These are phyloP conservation scores for Xylona heveae DNA, from an alignment of 495 filamentous ascomycete species.

Conservation along the genomic window DNA sequence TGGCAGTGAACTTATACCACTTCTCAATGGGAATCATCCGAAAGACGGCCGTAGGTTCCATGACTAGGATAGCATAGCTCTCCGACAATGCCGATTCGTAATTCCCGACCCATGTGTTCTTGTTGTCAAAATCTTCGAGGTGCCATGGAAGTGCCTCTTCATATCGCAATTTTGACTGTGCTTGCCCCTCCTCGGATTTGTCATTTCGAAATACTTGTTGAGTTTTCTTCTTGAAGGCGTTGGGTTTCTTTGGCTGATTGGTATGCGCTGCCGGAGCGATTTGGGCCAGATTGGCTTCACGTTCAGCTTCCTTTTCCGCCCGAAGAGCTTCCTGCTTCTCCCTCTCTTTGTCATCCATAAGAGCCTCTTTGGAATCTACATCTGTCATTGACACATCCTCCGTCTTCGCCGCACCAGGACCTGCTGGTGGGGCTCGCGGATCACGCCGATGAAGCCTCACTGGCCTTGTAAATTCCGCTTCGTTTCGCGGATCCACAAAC, in stretches of 20 bases:
- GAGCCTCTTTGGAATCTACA: conserved; percentile 23
- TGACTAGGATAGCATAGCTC: conserved; percentile 49
- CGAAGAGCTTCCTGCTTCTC: conserved; percentile 49
- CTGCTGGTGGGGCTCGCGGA: conserved; percentile 42
- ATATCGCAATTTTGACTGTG: conserved; percentile 60
- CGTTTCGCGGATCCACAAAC: conserved; percentile 47
- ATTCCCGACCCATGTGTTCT: conserved; percentile 77
- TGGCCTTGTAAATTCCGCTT: conserved; percentile 66
- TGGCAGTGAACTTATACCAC: conserved; percentile 80
- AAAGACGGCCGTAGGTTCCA: conserved; percentile 38
- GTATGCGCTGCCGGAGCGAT: conserved; percentile 50
- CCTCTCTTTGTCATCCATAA: conserved; percentile 39
- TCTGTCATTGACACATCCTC: conserved; percentile 23
- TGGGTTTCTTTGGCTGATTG: conserved; percentile 35
- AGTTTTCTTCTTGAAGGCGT: conserved; percentile 60
- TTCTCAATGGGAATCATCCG: conserved; percentile 82
- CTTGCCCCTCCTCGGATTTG: conserved; percentile 54
- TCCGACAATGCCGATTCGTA: conserved; percentile 74
- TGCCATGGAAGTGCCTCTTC: conserved; percentile 95
- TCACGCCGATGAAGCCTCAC: conserved; percentile 77
- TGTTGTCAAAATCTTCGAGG: conserved; percentile 85
- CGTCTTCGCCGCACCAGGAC: conserved; percentile 25
- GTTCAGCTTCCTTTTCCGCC: conserved; percentile 60
- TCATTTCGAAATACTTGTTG: conserved; percentile 30
- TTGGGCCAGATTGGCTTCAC: conserved; percentile 63